Percentiles rank a stretch among this genome's conserved stretches.
Evolutionary conservation across 2,329 filamentous ascomycete genomes (phyloP).

Genomic region (Lanzia echinophila): DNA sequence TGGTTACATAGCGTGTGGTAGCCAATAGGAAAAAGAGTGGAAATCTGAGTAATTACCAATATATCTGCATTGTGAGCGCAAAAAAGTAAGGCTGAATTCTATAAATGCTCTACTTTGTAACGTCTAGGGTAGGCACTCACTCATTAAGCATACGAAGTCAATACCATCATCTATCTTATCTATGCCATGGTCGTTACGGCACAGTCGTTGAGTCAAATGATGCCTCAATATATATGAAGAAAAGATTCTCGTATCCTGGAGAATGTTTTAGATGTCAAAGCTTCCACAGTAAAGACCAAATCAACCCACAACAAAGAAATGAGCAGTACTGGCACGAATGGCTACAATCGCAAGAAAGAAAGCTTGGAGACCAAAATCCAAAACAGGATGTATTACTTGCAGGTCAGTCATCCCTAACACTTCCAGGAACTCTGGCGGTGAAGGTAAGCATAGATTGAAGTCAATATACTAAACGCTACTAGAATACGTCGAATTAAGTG

Average conservation of each 20-base stretch:
- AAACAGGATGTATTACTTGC: slow-evolving; percentile 26
- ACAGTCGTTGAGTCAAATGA: not conserved
- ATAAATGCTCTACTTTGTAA: not conserved
- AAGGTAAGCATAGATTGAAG: not conserved
- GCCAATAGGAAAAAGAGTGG: too few relatives aligned
- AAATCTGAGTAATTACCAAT: not conserved
- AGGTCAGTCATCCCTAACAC: slow-evolving; percentile 16
- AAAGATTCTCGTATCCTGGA: not conserved
- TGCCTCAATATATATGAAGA: not conserved
- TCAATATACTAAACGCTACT: not conserved
- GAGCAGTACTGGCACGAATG: not conserved
- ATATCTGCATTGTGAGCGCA: not conserved
- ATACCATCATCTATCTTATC: not conserved
- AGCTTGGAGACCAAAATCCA: slow-evolving; percentile 25
- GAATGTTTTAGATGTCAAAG: not conserved
- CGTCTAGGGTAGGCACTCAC: not conserved
- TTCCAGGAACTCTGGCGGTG: not conserved
- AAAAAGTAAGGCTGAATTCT: slow-evolving; percentile 4
- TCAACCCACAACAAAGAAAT: not conserved
- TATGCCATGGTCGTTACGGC: not conserved
- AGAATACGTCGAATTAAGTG: slow-evolving; percentile 29
- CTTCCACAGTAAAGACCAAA: not conserved
- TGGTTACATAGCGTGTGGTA: not conserved
- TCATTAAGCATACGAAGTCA: not conserved
- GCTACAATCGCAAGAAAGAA: slow-evolving; percentile 15